Base-by-base conservation (phyloP, 2,329 filamentous ascomycete genomes). In the Cordyceps sp. region DNA sequence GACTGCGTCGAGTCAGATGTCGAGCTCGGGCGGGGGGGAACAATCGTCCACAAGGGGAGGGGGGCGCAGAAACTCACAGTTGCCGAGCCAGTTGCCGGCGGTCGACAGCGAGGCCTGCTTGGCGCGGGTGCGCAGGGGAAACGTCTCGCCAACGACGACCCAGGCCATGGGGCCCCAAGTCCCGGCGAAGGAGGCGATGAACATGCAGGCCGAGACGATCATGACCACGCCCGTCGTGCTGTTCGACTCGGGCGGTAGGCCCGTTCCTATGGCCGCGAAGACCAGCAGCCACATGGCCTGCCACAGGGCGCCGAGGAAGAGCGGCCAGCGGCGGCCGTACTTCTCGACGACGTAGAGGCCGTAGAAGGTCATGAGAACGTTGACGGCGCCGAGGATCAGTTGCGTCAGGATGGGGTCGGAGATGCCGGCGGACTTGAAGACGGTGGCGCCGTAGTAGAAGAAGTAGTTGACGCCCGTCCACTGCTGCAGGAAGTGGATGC, bases 161-260 rank as follows among this genome's bases (percentile, higher is more conserved):
- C 77, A 82, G 5, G 73, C 61, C 31, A 80, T 69, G 0, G 76
- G 76, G 10, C 76, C 77, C 74, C 74, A 82, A 3, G 74, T 79
- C 28, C 60, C 39, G 3, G 78, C 78, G 42, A 81, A 85, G 2
- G 69, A 75, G 30, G 72, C 67, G 34, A 84, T 83, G 53, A 82
- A 84, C 59, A 83, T 69, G 52, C 73, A 80, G 3, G 77, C 73
- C 33, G 77, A 70, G 9, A 78, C 70, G 41, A 84, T 80, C 66
- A 83, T 75, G 37, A 75, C 64, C 6, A 72, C 69, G 10, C 77
- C 77, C 28, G 28, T 62, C 1, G 55, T 49, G 9, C 52, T 48
- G 41, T 57, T 65, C 23, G 48, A 46, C 5, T 52, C 50, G 0
- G 61, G 64, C 52, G 21, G 63, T 61, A 7, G 73, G 67, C 21